Evolutionary conservation across 352 stramenopile genomes (phyloP).

Genomic region (Lagenidium giganteum): DNA sequence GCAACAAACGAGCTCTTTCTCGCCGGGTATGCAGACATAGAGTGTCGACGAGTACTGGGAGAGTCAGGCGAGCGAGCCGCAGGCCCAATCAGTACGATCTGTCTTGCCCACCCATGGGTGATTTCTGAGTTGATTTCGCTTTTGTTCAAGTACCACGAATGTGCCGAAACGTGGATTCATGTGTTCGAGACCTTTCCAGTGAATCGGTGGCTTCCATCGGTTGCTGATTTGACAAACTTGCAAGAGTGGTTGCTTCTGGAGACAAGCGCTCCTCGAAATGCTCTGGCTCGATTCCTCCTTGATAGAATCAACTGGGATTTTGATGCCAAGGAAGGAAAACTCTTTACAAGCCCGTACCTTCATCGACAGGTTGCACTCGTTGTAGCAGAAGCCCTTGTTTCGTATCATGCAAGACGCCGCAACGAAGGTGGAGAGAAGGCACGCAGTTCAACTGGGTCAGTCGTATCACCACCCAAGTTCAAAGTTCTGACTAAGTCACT

Average conservation of each 20-base stretch:
- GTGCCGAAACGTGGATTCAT: conserved; percentile 70
- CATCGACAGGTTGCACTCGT: conserved; percentile 77
- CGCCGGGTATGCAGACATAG: conserved; percentile 11
- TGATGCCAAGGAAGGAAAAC: conserved; percentile 42
- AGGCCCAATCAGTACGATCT: conserved; percentile 28
- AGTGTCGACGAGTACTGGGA: conserved; percentile 19
- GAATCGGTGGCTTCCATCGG: conserved; percentile 73
- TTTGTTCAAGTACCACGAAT: conserved; percentile 71
- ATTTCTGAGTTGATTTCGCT: conserved; percentile 35
- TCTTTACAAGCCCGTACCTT: conserved; percentile 68
- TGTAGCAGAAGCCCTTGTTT: conserved; percentile 66
- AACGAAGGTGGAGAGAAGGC: conserved; percentile 4
- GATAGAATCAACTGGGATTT: conserved; percentile 86
- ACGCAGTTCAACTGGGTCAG: conserved; percentile 2
- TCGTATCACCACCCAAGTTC: conserved; percentile 16
- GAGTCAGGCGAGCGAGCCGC: conserved; percentile 23
- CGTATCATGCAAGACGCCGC: conserved; percentile 45
- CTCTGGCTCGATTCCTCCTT: conserved; percentile 66
- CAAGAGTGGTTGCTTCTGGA: conserved; percentile 83
- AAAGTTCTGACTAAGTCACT: conserved; percentile 62
- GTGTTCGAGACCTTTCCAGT: conserved; percentile 85
- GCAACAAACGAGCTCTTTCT: conserved; percentile 24
- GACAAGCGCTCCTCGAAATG: conserved; percentile 44
- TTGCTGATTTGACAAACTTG: conserved; percentile 56
- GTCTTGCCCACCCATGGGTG: conserved; percentile 23